These are phyloP conservation scores for Acanthochlamys bracteata DNA, from an alignment of 106 monocot genomes.

Conservation along the genomic window DNA sequence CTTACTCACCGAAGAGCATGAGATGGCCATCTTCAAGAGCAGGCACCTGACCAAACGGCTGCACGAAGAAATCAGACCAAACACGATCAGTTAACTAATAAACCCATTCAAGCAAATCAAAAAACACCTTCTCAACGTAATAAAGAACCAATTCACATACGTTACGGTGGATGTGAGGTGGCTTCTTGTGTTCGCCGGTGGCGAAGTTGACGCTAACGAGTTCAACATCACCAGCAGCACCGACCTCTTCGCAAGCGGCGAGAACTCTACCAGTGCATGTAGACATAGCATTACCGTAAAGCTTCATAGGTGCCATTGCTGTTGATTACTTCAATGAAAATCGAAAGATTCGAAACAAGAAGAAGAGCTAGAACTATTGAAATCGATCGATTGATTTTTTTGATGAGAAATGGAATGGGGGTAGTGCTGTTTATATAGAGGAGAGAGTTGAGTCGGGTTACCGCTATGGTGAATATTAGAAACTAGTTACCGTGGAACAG, in stretches of 20 bases:
- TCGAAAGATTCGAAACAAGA: too few species aligned
- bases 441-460: too few species aligned
- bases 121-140: neutral
- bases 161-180: constrained; percentile 27
- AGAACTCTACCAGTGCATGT: constrained; percentile 26
- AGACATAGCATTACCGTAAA: constrained; percentile 20
- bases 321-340: neutral
- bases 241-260: constrained; percentile 23
- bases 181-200: constrained; percentile 41
- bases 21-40: constrained; percentile 30
- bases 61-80: neutral
- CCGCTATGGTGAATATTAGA: too few species aligned
- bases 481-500: too few species aligned
- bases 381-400: too few species aligned
- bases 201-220: constrained; percentile 23
- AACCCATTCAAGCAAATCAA: neutral
- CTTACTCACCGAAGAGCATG: constrained; percentile 21
- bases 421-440: too few species aligned
- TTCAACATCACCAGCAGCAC: constrained; percentile 16
- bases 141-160: constrained; percentile 7
- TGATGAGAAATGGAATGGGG: too few species aligned
- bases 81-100: neutral
- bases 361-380: too few species aligned
- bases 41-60: constrained; percentile 34
- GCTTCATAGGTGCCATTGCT: constrained; percentile 13